Percentiles rank a stretch among this genome's conserved stretches.
These are phyloP conservation scores for Xylaria sp. DNA, from an alignment of 2,329 filamentous ascomycete genomes.

Conservation along the genomic window DNA sequence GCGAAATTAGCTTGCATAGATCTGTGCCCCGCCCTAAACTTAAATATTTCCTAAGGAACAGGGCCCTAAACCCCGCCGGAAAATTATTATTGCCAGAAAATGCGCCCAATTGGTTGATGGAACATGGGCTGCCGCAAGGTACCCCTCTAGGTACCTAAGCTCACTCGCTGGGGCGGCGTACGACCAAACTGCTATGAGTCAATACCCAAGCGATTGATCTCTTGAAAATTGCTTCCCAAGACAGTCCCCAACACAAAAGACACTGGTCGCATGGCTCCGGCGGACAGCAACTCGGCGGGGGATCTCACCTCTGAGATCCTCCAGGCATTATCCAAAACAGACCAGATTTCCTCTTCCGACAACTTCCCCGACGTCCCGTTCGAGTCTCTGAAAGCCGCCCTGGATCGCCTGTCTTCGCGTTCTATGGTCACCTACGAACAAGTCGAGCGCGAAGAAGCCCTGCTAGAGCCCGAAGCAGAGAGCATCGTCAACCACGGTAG, in stretches of 20 bases:
- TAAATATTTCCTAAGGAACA: background rate
- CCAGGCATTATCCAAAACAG: slow-evolving; percentile 63
- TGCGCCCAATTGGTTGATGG: no score
- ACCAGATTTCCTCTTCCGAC: slow-evolving; percentile 69
- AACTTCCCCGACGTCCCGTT: slow-evolving; percentile 69
- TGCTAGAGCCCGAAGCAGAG: slow-evolving; percentile 75
- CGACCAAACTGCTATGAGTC: no score
- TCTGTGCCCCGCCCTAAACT: background rate
- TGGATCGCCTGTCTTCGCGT: slow-evolving; percentile 83
- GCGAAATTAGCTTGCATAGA: background rate
- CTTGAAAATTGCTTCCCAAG: no score
- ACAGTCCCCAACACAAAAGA: no score
- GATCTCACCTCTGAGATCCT: slow-evolving; percentile 69
- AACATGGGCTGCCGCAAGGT: background rate
- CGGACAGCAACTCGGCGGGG: slow-evolving; percentile 37
- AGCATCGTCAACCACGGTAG: slow-evolving; percentile 74
- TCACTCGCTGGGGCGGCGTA: no score
- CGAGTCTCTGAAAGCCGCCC: slow-evolving; percentile 76
- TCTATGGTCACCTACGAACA: slow-evolving; percentile 87
- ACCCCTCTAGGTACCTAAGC: background rate
- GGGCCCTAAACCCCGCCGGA: background rate
- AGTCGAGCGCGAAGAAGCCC: slow-evolving; percentile 75
- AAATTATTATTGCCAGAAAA: background rate
- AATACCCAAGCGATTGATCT: no score
- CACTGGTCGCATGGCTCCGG: no score